Evolutionary conservation across 2,329 filamentous ascomycete species (phyloP), one percentile per base, ranked within the genome.

Genomic region (Aspergillus novofumigatus): DNA sequence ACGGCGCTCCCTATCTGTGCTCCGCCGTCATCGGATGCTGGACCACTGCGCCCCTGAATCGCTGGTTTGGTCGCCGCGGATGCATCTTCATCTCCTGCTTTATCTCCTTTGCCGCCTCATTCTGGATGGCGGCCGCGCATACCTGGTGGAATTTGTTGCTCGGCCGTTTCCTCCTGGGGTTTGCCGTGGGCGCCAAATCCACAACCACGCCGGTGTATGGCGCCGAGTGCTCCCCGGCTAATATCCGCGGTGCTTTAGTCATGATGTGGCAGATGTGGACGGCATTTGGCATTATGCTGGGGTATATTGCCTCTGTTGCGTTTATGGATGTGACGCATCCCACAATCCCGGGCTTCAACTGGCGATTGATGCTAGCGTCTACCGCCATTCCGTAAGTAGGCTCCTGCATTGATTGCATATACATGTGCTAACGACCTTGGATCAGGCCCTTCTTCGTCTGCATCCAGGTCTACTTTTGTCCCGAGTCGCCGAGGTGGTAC

Each of bases 301-400:
- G 79, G 10, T 79, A 79, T 61, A 77, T 78, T 57, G 78, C 79
- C 67, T 78, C 77, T 14, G 76, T 81, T 21, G 78, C 77, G 7
- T 79, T 81, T 59, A 73, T 73, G 65, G 62, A 66, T n/a, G 60
- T 75, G 9, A 63, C 68, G 5, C 51, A 60, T 9, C 23, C 53
- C 14, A 44, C 23, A 7, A 17, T 51, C 29, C 51, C 77, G 23
- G 83, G 86, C 26, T 78, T 81, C 26, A 75, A 86, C 61, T 90
- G 87, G 87, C 82, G 87, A 29, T 75, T 89, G 32, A 88, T 89
- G 84, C 81, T 90, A 66, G 85, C 81, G 2, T 88, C 85, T 7
- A 86, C 87, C 7, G 81, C 88, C 61, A 78, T 88, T 1, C 83
- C 84, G 20, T 55, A 51, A 51, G 53, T 49, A 29, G n/a, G 3